A percentile compares a stretch with the other conserved stretches of the same genome.
phyloP scores from a whole-genome alignment of 345 rosid genomes.

The Aquilaria sinensis region DNA sequence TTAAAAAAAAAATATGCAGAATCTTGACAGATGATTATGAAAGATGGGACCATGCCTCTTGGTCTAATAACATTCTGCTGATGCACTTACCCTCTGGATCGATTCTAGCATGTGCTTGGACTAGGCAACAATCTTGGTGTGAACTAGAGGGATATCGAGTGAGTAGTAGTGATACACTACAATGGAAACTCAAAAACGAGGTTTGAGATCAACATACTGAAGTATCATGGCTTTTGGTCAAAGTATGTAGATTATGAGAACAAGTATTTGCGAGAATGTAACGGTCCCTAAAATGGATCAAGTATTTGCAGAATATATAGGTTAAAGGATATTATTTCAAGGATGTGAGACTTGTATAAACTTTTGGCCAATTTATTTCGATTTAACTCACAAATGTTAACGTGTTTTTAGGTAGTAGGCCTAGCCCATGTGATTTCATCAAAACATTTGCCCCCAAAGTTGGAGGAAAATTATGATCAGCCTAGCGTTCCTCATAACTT shows the following conservation, averaged over 20 bases:
- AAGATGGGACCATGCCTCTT: slow-evolving; percentile 52
- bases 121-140: slow-evolving; percentile 48
- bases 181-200: slow-evolving; percentile 74
- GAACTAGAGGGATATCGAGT: slow-evolving; percentile 27
- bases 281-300: background rate
- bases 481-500: no score
- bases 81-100: slow-evolving; percentile 38
- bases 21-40: slow-evolving; percentile 47
- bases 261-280: slow-evolving; percentile 27
- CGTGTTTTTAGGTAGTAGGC: no score
- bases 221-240: slow-evolving; percentile 48
- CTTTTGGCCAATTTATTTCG: background rate
- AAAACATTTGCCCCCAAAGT: no score
- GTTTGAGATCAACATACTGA: slow-evolving; percentile 45
- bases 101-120: slow-evolving; percentile 61
- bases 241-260: slow-evolving; percentile 30
- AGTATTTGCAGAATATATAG: no score
- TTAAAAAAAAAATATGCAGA: slow-evolving; percentile 17
- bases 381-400: no score
- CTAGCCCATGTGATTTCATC: no score
- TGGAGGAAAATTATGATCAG: no score
- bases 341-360: no score
- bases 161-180: slow-evolving; percentile 57
- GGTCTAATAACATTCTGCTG: slow-evolving; percentile 59
- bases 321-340: no score